Evolutionary conservation across 2,329 filamentous ascomycete genomes (phyloP).

Genomic region (Corniculantispora saksenae): DNA sequence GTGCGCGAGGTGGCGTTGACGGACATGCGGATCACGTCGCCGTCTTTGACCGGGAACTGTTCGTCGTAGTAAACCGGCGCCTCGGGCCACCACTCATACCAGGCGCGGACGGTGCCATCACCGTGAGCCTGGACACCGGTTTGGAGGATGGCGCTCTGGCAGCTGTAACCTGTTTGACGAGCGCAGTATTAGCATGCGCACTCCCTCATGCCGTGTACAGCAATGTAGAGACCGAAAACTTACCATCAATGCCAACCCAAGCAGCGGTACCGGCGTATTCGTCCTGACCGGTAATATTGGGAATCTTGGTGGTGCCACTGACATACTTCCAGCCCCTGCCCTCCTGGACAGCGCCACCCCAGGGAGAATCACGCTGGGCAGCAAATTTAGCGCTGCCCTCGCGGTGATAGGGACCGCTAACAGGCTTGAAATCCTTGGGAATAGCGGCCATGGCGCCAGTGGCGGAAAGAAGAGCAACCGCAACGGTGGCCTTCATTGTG

Average conservation of each 20-base stretch:
- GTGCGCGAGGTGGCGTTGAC: conserved; percentile 8
- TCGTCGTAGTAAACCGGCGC: neutral
- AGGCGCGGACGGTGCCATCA: conserved; percentile 22
- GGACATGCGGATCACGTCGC: conserved; percentile 13
- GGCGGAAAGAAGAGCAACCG: no score
- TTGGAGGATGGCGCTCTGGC: conserved; percentile 38
- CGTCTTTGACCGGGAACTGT: neutral
- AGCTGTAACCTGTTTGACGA: conserved; percentile 30
- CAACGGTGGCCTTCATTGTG: no score
- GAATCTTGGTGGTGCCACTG: neutral
- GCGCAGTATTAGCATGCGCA: neutral
- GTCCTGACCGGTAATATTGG: neutral
- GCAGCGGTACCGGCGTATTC: neutral
- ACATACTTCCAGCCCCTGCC: conserved; percentile 3
- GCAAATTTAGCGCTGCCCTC: no score
- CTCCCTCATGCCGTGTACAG: no score
- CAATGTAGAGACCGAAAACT: neutral
- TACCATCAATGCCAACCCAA: conserved; percentile 13
- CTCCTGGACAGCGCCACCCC: conserved; percentile 10
- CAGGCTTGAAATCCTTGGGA: no score
- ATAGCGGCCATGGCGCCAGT: no score
- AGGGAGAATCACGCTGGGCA: neutral
- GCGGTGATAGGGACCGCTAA: no score
- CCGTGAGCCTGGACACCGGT: conserved; percentile 41
- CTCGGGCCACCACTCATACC: conserved; percentile 10